Conservation (phyloP, 2,329 filamentous ascomycete genomes). For the Calonectria ilicicola region DNA sequence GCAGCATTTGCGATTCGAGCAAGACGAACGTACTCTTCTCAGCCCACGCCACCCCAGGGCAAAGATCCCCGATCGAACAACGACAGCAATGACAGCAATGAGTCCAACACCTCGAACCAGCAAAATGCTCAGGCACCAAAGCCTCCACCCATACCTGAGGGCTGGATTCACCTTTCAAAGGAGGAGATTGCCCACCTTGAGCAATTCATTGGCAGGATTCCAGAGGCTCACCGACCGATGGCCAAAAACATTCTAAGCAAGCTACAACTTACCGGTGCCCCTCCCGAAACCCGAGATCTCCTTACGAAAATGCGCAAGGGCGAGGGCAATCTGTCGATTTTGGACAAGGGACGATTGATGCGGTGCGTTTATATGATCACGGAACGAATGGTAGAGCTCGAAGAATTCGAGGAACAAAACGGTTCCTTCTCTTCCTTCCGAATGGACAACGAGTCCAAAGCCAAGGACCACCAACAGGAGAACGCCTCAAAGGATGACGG, state of each 20-base stretch:
- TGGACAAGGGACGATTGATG: conserved; percentile 53
- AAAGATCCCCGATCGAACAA: conserved; percentile 46
- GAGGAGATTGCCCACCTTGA: conserved; percentile 66
- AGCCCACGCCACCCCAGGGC: conserved; percentile 51
- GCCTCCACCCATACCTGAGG: conserved; percentile 55
- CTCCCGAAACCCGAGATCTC: conserved; percentile 72
- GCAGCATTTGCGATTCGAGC: conserved; percentile 45
- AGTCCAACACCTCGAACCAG: conserved; percentile 29
- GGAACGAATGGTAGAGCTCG: conserved; percentile 49
- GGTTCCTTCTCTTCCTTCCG: conserved; percentile 29
- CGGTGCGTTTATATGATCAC: conserved; percentile 52
- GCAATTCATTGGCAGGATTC: conserved; percentile 71
- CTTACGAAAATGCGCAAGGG: conserved; percentile 64
- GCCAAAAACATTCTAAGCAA: conserved; percentile 71
- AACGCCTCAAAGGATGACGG: conserved; percentile 27
- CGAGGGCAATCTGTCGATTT: conserved; percentile 64
- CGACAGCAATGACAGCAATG: conserved; percentile 41
- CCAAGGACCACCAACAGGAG: conserved; percentile 32
- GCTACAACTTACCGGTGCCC: conserved; percentile 77
- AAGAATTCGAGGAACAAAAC: conserved; percentile 36
- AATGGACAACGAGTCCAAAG: conserved; percentile 32
- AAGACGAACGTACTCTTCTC: conserved; percentile 52
- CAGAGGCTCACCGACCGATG: conserved; percentile 69
- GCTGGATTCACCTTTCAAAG: conserved; percentile 60
- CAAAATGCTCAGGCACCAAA: conserved; percentile 40